Evolutionary conservation across 495 filamentous ascomycete species (phyloP).

Genomic region (Aspergillus carlsbadensis): DNA sequence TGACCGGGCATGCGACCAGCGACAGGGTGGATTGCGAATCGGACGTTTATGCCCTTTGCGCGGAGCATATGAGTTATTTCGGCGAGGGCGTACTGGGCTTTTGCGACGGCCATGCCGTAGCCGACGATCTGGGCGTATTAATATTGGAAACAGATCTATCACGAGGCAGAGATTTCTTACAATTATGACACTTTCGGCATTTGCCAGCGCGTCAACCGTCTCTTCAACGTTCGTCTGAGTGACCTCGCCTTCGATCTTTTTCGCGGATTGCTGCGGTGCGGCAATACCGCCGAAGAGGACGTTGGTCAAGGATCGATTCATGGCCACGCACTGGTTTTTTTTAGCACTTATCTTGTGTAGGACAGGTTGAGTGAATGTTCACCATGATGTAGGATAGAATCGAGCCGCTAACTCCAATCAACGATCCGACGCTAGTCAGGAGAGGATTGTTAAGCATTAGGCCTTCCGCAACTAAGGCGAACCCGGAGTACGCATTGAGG

Average conservation of each 20-base stretch:
- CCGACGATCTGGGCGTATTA: constrained; percentile 55
- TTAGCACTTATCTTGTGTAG: neutral
- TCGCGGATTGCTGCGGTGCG: constrained; percentile 48
- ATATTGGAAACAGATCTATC: neutral
- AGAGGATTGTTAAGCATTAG: constrained; percentile 85
- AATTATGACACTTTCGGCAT: constrained; percentile 76
- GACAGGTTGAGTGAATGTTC: neutral
- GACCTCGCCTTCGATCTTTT: constrained; percentile 70
- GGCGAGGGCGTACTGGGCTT: constrained; percentile 80
- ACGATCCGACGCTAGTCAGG: constrained; percentile 72
- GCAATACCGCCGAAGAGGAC: constrained; percentile 79
- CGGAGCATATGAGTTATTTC: constrained; percentile 72
- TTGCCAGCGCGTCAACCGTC: constrained; percentile 64
- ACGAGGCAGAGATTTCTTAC: constrained; percentile 20
- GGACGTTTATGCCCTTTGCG: constrained; percentile 67
- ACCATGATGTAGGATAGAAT: constrained; percentile 78
- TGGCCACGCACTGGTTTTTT: constrained; percentile 63
- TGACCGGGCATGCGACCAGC: constrained; percentile 85
- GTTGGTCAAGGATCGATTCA: constrained; percentile 79
- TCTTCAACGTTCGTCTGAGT: constrained; percentile 74
- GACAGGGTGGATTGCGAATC: constrained; percentile 84
- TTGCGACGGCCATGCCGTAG: constrained; percentile 86
- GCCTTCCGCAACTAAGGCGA: constrained; percentile 78
- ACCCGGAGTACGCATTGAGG: constrained; percentile 81
- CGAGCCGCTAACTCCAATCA: constrained; percentile 79